A percentile compares a stretch with the other conserved stretches of the same genome.
These are phyloP conservation scores for Calvatia gigantea DNA, from an alignment of 768 basidiomycete species.

Conservation along the genomic window DNA sequence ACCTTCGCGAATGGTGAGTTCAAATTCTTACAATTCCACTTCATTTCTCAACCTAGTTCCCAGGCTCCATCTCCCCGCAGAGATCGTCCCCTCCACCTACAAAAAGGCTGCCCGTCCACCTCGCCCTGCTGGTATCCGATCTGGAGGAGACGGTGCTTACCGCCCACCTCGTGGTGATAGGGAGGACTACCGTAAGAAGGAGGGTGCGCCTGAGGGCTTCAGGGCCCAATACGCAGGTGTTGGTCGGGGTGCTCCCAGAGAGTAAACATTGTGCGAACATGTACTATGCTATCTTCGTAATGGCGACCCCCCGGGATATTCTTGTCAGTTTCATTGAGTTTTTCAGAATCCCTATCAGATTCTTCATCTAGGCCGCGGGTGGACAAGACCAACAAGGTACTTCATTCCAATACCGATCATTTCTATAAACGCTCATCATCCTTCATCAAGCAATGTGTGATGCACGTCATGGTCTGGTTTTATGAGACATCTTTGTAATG, in stretches of 20 bases:
- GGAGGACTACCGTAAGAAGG: slow-evolving; percentile 92
- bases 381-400: too few species aligned
- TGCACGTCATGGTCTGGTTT: too few species aligned
- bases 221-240: slow-evolving; percentile 87
- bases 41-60: not conserved
- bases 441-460: too few species aligned
- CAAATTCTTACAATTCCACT: not conserved
- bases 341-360: slow-evolving; percentile 61
- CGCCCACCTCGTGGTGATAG: slow-evolving; percentile 86
- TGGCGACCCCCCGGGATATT: slow-evolving; percentile 9
- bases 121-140: slow-evolving; percentile 74
- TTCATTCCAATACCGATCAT: too few species aligned
- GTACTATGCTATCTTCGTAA: slow-evolving; percentile 22
- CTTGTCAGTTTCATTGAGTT: slow-evolving; percentile 12
- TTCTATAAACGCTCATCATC: too few species aligned
- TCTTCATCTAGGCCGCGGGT: too few species aligned
- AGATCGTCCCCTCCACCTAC: slow-evolving; percentile 97
- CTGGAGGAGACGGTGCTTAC: slow-evolving; percentile 77
- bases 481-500: too few species aligned
- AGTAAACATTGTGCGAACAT: slow-evolving; percentile 34
- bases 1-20: slow-evolving; percentile 83
- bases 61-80: slow-evolving; percentile 90
- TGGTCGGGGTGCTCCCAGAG: slow-evolving; percentile 82
- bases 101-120: slow-evolving; percentile 91
- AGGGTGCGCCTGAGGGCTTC: slow-evolving; percentile 85